Evolutionary conservation across 257 asterid genomes (phyloP).

Genomic region (Penstemon davidsonii): DNA sequence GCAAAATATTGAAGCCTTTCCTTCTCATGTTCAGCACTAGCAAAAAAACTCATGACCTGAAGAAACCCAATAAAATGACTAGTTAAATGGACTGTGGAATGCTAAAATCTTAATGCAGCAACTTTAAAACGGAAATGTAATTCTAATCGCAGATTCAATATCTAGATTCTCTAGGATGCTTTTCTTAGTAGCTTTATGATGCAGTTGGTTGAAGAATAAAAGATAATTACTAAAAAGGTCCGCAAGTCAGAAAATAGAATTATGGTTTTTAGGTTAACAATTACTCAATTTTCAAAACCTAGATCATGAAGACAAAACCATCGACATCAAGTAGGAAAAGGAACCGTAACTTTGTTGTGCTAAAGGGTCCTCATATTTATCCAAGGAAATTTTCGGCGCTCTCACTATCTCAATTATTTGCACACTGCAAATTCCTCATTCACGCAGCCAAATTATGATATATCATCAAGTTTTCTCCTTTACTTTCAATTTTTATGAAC

Average conservation of each 20-base stretch:
- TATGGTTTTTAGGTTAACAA: not conserved
- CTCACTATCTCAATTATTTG: not conserved
- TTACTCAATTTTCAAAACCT: conserved; percentile 3
- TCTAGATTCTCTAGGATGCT: conserved; percentile 13
- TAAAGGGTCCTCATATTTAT: not conserved
- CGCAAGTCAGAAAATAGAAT: conserved; percentile 6
- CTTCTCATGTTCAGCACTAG: conserved; percentile 87
- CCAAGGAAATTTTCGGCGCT: not conserved
- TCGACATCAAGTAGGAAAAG: conserved; percentile 5
- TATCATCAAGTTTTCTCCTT: not conserved
- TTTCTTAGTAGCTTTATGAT: not conserved
- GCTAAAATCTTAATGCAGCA: not conserved
- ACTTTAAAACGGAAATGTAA: not conserved
- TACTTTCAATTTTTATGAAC: not conserved
- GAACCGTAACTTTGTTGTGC: not conserved
- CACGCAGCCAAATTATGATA: not conserved
- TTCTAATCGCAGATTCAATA: not conserved
- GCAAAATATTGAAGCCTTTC: conserved; percentile 88
- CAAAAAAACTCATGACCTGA: conserved; percentile 91
- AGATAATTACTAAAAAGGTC: conserved; percentile 1
- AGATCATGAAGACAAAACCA: not conserved
- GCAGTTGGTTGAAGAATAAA: not conserved
- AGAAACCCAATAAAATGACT: conserved; percentile 24
- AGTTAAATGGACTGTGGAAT: not conserved
- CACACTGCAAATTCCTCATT: not conserved